These are phyloP conservation scores for Malassezia pachydermatis DNA, from an alignment of 1,284 basidiomycete species.

Conservation along the genomic window DNA sequence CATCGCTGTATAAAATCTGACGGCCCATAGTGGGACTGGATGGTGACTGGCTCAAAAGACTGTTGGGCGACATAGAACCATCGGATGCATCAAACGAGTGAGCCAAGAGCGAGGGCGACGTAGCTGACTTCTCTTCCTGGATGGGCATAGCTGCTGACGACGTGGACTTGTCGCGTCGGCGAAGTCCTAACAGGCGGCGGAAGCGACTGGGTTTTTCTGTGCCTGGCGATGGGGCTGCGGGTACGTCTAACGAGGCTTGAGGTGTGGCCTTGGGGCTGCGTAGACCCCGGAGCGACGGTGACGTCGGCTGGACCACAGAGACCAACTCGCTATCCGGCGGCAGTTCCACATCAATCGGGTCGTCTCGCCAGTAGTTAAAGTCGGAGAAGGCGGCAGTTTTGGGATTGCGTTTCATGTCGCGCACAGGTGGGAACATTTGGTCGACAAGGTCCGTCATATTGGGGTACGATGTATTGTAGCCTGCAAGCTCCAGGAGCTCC, in stretches of 20 bases:
- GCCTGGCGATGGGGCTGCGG: not conserved
- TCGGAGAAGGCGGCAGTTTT: conserved; percentile 81
- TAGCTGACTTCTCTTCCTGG: no score
- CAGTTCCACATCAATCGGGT: conserved; percentile 59
- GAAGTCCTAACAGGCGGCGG: conserved; percentile 27
- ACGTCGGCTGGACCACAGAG: conserved; percentile 14
- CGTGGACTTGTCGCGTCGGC: conserved; percentile 20
- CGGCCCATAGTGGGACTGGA: not conserved
- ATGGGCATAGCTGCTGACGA: not conserved
- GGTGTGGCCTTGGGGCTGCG: conserved; percentile 9
- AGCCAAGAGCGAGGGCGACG: not conserved
- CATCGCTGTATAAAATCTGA: not conserved
- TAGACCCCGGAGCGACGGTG: conserved; percentile 7
- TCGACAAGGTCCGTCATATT: conserved; percentile 98
- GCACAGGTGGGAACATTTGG: conserved; percentile 94
- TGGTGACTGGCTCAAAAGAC: not conserved
- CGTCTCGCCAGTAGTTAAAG: conserved; percentile 88
- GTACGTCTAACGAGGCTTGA: conserved; percentile 8
- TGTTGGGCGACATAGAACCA: not conserved
- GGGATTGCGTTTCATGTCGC: conserved; percentile 54
- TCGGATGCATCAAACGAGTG: conserved; percentile 5
- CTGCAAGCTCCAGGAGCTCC: conserved; percentile 85
- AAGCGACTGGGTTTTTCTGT: conserved; percentile 26
- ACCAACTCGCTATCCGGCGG: conserved; percentile 62
- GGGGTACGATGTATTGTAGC: conserved; percentile 94